Evolutionary conservation across 139 green algal genomes (phyloP), one percentile per base, ranked within the genome.

Genomic region (Coelastrella sp.): DNA sequence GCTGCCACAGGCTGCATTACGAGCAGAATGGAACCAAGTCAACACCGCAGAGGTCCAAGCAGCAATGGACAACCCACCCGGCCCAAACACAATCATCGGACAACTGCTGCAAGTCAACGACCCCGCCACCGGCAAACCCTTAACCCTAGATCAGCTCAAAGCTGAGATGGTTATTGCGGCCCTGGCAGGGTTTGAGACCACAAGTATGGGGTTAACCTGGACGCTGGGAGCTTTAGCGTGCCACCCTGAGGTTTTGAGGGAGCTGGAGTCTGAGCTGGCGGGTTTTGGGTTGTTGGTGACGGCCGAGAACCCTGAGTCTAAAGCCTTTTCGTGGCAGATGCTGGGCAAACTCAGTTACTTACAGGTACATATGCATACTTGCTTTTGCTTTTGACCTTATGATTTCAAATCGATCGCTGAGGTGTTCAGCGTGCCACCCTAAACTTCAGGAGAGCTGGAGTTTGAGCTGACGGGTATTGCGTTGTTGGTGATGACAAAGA

Each of bases 271-370:
- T 32, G 86, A 90, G 75, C 75, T 90, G 11, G 86, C 17, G 5
- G 22, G 74, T 19, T 74, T 17, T n/a, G 86, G 86, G 4, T 73
- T 90, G 75, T 20, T 83, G 73, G 73, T 75, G 20, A 90, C 22
- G 4, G 57, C 60, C n/a, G 11, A 82, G 19, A 60, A 32, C 14
- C 86, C 83, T 0, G 32, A 60, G 32, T 59, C 58, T 4, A 16
- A 64, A 0, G 32, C 61, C 17, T 79, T 93, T 23, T 56, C 58
- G 2, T 93, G 91, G 91, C 22, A 65, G 54, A 60, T 85, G 64
- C 47, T 91, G 2, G 91, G 86, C 22, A 89, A 74, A 47, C 73
- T 93, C 81, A 76, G 19, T 14, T 89, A 85, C 57, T 73, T 93
- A 71, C 68, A 76, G 68, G 68, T 76, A 16, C 6, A n/a, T n/a